phyloP scores from a whole-genome alignment of 2,329 filamentous ascomycete genomes.

The Fusarium denticulatum region DNA sequence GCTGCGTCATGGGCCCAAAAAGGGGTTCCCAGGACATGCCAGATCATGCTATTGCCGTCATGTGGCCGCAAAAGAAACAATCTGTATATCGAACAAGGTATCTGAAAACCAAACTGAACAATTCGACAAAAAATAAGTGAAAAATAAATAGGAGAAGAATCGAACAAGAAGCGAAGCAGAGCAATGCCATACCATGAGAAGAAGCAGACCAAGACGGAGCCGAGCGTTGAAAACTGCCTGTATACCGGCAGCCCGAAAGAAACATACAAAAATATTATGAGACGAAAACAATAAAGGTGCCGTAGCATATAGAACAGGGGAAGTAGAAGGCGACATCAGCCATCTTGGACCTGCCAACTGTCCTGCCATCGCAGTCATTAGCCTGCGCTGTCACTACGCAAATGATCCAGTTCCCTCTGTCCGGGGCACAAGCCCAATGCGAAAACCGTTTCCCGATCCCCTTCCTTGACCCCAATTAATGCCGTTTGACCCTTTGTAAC shows the following conservation, averaged over 20 bases:
- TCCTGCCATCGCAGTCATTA: conserved; percentile 57
- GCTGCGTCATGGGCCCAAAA: conserved; percentile 14
- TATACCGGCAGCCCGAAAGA: conserved; percentile 6
- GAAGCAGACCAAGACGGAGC: conserved; percentile 4
- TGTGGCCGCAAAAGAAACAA: conserved; percentile 45
- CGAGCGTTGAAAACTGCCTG: conserved; percentile 20
- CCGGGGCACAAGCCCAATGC: conserved; percentile 42
- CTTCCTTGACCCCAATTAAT: conserved; percentile 44
- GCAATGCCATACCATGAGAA: conserved; percentile 26
- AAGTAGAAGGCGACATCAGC: conserved; percentile 55
- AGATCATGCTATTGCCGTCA: conserved; percentile 36
- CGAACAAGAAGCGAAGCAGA: conserved; percentile 37
- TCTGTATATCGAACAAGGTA: conserved; percentile 70
- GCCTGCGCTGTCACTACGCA: conserved; percentile 50
- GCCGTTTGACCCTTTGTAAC: conserved; percentile 40
- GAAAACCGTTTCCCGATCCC: conserved; percentile 43
- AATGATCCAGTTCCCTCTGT: conserved; percentile 46
- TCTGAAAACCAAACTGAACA: conserved; percentile 54
- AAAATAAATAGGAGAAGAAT: conserved; percentile 41
- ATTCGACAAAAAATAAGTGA: conserved; percentile 33
- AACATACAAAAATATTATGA: conserved; percentile 44
- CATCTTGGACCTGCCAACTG: conserved; percentile 63
- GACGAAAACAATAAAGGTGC: conserved; percentile 48
- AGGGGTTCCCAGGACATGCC: conserved; percentile 22
- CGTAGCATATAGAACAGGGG: conserved; percentile 51